A percentile compares a stretch with the other conserved stretches of the same genome.
phyloP scores from a whole-genome alignment of 192 early-diverging fungal species.

The Coemansia sp. region DNA sequence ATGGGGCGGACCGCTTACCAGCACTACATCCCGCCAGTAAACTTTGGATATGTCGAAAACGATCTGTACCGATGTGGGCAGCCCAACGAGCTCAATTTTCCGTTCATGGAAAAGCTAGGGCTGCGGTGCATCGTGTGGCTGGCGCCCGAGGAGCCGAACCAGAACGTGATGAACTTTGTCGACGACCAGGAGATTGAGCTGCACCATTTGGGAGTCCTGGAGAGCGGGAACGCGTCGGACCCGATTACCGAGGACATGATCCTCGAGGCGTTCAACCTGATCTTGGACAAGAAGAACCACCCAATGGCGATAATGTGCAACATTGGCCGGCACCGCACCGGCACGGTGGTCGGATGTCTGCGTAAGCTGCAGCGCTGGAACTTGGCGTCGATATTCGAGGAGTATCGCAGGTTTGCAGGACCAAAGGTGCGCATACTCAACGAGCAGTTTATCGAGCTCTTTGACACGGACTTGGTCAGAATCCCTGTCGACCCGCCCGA shows the following conservation, averaged over 20 bases:
- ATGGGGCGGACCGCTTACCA: slow-evolving; percentile 54
- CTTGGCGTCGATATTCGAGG: slow-evolving; percentile 97
- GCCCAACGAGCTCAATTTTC: slow-evolving; percentile 99
- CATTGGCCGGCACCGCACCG: slow-evolving; percentile 94
- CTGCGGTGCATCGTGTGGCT: slow-evolving; percentile 94
- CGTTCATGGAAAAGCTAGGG: slow-evolving; percentile 95
- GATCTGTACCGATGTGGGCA: slow-evolving; percentile 96
- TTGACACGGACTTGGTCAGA: slow-evolving; percentile 95
- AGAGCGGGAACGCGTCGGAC: slow-evolving; percentile 92
- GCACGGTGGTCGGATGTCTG: slow-evolving; percentile 98
- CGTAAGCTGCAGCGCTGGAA: slow-evolving; percentile 99
- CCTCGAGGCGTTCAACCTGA: slow-evolving; percentile 84
- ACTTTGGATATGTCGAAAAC: slow-evolving; percentile 98
- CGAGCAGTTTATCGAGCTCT: slow-evolving; percentile 95
- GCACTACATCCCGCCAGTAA: slow-evolving; percentile 61
- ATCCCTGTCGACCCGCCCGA: slow-evolving; percentile 73
- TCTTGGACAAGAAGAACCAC: slow-evolving; percentile 86
- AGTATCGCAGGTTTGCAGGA: slow-evolving; percentile 94
- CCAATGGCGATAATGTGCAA: slow-evolving; percentile 99
- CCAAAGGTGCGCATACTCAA: slow-evolving; percentile 97
- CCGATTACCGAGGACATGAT: slow-evolving; percentile 98
- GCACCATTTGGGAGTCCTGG: slow-evolving; percentile 86
- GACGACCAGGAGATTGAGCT: slow-evolving; percentile 98
- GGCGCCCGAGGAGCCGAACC: slow-evolving; percentile 96
- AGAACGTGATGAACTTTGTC: slow-evolving; percentile 94